Evolutionary conservation across 257 asterid species (phyloP).

Genomic region (Verbascum thapsus): DNA sequence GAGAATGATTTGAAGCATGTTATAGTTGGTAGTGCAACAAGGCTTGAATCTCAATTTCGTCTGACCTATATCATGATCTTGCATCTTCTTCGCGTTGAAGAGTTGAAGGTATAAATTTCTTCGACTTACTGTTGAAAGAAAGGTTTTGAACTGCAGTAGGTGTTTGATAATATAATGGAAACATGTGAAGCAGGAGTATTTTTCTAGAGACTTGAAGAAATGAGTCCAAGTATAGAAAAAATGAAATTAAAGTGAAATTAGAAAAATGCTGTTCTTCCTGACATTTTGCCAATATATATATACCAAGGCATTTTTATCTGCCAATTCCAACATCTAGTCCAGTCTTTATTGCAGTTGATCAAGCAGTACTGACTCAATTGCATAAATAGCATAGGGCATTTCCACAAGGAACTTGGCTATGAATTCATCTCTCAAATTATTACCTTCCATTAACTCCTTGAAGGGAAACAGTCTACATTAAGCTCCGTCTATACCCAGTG

Average conservation of each 20-base stretch:
- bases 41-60: constrained; percentile 95
- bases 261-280: constrained; percentile 1
- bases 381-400: constrained; percentile 19
- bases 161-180: constrained; percentile 16
- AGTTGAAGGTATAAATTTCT: constrained; percentile 71
- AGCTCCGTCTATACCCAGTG: constrained; percentile 12
- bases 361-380: constrained; percentile 3
- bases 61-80: constrained; percentile 96
- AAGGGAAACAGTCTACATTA: neutral
- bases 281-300: constrained; percentile 7
- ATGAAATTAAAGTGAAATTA: neutral
- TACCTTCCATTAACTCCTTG: constrained; percentile 13
- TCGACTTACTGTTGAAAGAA: constrained; percentile 25
- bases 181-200: constrained; percentile 12
- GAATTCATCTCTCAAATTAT: neutral
- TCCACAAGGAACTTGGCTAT: constrained; percentile 3
- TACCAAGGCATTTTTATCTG: neutral
- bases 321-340: neutral
- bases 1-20: constrained; percentile 76
- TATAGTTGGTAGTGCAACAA: constrained; percentile 88
- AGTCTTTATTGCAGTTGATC: constrained; percentile 16
- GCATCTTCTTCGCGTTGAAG: constrained; percentile 98
- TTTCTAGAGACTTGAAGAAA: constrained; percentile 22
- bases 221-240: constrained; percentile 5
- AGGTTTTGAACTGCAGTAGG: constrained; percentile 14